Evolutionary conservation across 345 rosid genomes (phyloP), one percentile per base, ranked within the genome.

Genomic region (Cardiospermum halicacabum): DNA sequence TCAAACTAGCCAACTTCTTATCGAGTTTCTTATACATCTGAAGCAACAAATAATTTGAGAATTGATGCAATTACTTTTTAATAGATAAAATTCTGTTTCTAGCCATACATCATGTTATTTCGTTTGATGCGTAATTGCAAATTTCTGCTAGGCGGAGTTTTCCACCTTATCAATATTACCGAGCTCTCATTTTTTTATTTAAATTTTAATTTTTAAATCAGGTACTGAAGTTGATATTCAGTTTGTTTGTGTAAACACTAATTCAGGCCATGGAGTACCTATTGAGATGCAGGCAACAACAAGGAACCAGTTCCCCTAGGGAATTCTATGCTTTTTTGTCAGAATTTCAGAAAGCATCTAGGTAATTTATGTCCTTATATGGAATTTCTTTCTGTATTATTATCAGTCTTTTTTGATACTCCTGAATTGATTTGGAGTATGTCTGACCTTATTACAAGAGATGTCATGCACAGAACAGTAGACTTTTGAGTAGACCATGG

Each of bases 261-360:
- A 60, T 78, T 69, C 82, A 88, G 92, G 87, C 96, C 27, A 89
- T 88, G 98, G 97, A 88, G 65, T 92, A 86, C 68, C 77, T 93
- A 51, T 62, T 84, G 11, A 69, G 78, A 34, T 89, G 96, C 67
- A 79, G 81, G 53, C 73, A 75, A 56, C 74, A 76, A 39, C 86
- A 78, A 15, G 92, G 96, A 40, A 73, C 61, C 65, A 82, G 83
- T 74, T 88, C 94, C 64, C 74, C 82, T 5, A 60, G 82, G 58
- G 96, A 93, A 11, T 88, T 92, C 74, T 67, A 59, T 62, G 58
- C 77, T 15, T 88, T 90, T 79, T 75, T 93, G 64, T 78, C 90
- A 11, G 83, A 78, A 59, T 93, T 93, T 85, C 97, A 93, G 81
- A 85, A 81, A 70, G 86, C 78, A 18, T 93, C 97, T 26, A 84